phyloP scores from a whole-genome alignment of 2,329 filamentous ascomycete genomes.

The Paecilomyces formosus region DNA sequence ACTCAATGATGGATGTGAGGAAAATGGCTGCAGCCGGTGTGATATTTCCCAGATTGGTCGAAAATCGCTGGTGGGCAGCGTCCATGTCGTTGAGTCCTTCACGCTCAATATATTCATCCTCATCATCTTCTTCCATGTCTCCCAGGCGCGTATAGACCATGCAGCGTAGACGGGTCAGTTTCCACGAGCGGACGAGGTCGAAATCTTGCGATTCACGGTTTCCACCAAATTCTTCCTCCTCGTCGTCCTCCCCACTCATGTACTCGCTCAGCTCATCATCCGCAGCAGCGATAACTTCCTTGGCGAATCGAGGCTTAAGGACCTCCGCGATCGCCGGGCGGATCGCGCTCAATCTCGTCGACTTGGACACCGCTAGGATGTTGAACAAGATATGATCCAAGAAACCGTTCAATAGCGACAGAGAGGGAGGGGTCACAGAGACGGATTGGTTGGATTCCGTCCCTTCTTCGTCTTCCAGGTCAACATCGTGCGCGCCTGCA shows the following conservation, averaged over 20 bases:
- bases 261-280: slow-evolving; percentile 86
- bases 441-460: slow-evolving; percentile 61
- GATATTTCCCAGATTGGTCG: slow-evolving; percentile 55
- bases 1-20: slow-evolving; percentile 87
- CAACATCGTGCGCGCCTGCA: slow-evolving; percentile 68
- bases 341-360: slow-evolving; percentile 66
- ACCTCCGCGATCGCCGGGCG: slow-evolving; percentile 79
- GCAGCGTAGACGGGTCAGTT: slow-evolving; percentile 80
- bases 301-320: slow-evolving; percentile 80
- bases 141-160: slow-evolving; percentile 98
- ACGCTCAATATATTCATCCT: slow-evolving; percentile 78
- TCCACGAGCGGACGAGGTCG: slow-evolving; percentile 92
- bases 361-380: slow-evolving; percentile 71
- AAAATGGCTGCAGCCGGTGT: slow-evolving; percentile 93
- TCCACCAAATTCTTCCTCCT: slow-evolving; percentile 57
- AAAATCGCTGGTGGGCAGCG: slow-evolving; percentile 50
- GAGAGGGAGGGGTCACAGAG: slow-evolving; percentile 62
- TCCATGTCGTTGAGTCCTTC: slow-evolving; percentile 60
- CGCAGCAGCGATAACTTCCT: slow-evolving; percentile 72
- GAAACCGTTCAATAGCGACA: slow-evolving; percentile 80
- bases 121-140: slow-evolving; percentile 96
- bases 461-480: slow-evolving; percentile 61
- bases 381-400: slow-evolving; percentile 90
- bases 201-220: slow-evolving; percentile 54
- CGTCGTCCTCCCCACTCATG: slow-evolving; percentile 69